phyloP scores from a whole-genome alignment of 2,329 filamentous ascomycete species.

The Phaeosphaeriaceae sp. region DNA sequence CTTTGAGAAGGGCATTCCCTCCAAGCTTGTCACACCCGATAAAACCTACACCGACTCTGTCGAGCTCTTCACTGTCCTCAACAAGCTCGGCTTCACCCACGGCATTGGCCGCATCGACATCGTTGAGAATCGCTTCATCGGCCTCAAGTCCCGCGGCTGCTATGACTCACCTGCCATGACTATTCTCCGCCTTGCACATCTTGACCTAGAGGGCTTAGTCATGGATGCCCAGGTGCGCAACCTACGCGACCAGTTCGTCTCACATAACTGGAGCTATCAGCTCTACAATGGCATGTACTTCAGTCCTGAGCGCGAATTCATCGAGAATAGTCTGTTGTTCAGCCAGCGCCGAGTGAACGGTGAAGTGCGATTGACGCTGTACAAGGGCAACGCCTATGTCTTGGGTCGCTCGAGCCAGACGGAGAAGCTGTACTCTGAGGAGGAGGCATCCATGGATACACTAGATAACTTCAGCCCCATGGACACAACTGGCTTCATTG shows the following conservation, averaged over 20 bases:
- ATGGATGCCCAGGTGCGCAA: constrained; percentile 72
- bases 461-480: constrained; percentile 70
- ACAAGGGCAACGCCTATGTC: constrained; percentile 70
- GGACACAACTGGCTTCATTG: constrained; percentile 73
- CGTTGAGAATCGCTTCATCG: constrained; percentile 81
- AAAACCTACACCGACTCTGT: constrained; percentile 72
- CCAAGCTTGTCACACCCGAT: constrained; percentile 65
- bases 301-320: constrained; percentile 73
- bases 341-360: constrained; percentile 50
- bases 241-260: constrained; percentile 74
- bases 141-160: constrained; percentile 79
- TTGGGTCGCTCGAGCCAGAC: constrained; percentile 66
- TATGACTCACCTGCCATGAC: constrained; percentile 66
- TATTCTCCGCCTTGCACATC: constrained; percentile 61
- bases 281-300: constrained; percentile 71
- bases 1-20: constrained; percentile 78
- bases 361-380: constrained; percentile 66
- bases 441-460: constrained; percentile 73
- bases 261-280: constrained; percentile 53
- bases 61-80: constrained; percentile 74
- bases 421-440: constrained; percentile 72
- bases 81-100: constrained; percentile 72
- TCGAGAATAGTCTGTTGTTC: constrained; percentile 63
- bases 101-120: constrained; percentile 84
- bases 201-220: constrained; percentile 70